Evolutionary conservation across 371 early-diverging fungal genomes (phyloP).

Genomic region (Globomyces sp.): DNA sequence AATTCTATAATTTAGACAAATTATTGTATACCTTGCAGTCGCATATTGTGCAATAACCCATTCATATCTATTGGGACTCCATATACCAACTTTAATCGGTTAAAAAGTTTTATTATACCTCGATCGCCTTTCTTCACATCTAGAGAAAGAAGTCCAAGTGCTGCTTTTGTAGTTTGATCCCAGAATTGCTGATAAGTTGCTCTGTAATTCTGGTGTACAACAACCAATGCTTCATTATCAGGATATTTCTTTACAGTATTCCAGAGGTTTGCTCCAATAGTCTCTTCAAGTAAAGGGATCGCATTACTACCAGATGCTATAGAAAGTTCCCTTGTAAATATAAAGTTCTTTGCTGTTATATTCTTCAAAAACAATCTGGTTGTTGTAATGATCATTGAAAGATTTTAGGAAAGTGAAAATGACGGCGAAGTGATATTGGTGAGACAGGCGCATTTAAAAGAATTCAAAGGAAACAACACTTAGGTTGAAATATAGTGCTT

Average conservation of each 20-base stretch:
- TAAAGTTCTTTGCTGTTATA: no score
- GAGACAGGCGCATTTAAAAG: no score
- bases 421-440: no score
- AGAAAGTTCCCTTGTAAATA: slow-evolving; percentile 11
- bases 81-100: slow-evolving; percentile 34
- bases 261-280: slow-evolving; percentile 39
- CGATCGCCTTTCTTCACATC: slow-evolving; percentile 47
- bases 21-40: slow-evolving; percentile 22
- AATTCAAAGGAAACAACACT: no score
- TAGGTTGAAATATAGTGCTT: no score
- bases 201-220: slow-evolving; percentile 34
- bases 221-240: slow-evolving; percentile 35
- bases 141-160: slow-evolving; percentile 36
- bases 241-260: slow-evolving; percentile 24
- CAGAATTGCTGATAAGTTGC: slow-evolving; percentile 36
- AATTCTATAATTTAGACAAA: slow-evolving; percentile 19
- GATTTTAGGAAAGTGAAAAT: no score
- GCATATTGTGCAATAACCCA: slow-evolving; percentile 48
- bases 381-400: no score
- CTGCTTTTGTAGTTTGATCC: slow-evolving; percentile 39
- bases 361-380: no score
- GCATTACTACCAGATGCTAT: slow-evolving; percentile 29
- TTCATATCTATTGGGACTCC: slow-evolving; percentile 48
- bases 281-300: slow-evolving; percentile 33
- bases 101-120: no score